A percentile compares a stretch with the other conserved stretches of the same genome.
These are phyloP conservation scores for Colletotrichum lentis DNA, from an alignment of 2,329 filamentous ascomycete species.

Conservation along the genomic window DNA sequence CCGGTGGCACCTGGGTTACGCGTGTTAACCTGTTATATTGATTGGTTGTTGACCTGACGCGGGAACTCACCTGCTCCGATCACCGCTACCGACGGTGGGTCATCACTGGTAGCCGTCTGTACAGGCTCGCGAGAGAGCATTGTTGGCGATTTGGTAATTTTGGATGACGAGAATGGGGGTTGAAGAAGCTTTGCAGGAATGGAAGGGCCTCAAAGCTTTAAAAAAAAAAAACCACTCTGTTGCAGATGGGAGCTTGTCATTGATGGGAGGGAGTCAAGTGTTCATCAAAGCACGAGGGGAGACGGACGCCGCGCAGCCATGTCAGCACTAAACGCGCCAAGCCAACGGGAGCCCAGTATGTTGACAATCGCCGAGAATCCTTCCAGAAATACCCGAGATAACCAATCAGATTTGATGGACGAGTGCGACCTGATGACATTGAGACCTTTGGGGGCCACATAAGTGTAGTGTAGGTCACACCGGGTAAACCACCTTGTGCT, in stretches of 20 bases:
- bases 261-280: neutral
- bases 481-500: too few relatives aligned
- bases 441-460: neutral
- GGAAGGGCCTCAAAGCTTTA: too few relatives aligned
- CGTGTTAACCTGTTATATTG: neutral
- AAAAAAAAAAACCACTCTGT: too few relatives aligned
- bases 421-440: neutral
- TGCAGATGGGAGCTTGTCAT: neutral
- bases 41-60: neutral
- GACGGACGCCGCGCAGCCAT: neutral
- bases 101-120: neutral
- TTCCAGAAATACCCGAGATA: neutral
- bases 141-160: rapidly evolving
- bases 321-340: slow-evolving; percentile 6
- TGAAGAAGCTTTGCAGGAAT: neutral
- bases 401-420: neutral
- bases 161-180: neutral
- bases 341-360: neutral
- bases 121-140: neutral
- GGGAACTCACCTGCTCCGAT: slow-evolving; percentile 40
- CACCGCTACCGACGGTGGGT: slow-evolving; percentile 37
- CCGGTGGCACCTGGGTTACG: slow-evolving; percentile 42
- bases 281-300: neutral
- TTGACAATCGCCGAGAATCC: neutral
- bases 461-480: too few relatives aligned